These are phyloP conservation scores for Eimeria brunetti DNA, from an alignment of 169 alveolate genomes.

Conservation along the genomic window DNA sequence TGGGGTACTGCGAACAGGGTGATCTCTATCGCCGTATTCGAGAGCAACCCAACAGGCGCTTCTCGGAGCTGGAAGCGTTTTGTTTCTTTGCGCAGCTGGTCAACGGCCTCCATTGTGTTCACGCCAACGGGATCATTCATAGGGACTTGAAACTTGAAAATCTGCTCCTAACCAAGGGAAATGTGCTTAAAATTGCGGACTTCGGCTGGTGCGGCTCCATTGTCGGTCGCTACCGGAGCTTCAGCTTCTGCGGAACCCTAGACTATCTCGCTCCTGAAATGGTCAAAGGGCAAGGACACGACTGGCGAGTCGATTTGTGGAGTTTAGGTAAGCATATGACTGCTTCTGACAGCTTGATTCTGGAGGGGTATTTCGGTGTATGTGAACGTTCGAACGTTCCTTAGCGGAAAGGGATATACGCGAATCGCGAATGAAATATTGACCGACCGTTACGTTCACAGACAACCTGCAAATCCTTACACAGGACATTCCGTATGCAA, in stretches of 20 bases:
- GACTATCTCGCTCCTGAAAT: conserved; percentile 96
- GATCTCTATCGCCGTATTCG: conserved; percentile 91
- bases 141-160: conserved; percentile 96
- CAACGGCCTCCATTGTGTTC: conserved; percentile 94
- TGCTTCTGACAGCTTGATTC: neutral
- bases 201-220: conserved; percentile 93
- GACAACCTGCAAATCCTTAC: neutral
- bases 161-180: conserved; percentile 88
- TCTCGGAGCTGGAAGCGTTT: conserved; percentile 91
- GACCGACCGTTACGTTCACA: neutral
- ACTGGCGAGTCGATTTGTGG: conserved; percentile 94
- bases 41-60: conserved; percentile 88
- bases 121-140: conserved; percentile 91
- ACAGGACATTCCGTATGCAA: neutral
- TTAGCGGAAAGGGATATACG: neutral
- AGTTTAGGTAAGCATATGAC: conserved; percentile 87
- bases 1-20: conserved; percentile 94
- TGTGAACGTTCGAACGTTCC: no score
- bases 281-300: conserved; percentile 94
- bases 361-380: no score
- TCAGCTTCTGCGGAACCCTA: conserved; percentile 95
- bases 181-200: conserved; percentile 91
- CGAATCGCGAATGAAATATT: neutral
- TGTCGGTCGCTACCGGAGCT: conserved; percentile 82
- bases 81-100: conserved; percentile 92